Percentiles rank a stretch among this genome's conserved stretches.
These are phyloP conservation scores for Starmera amethionina DNA, from an alignment of 805 yeast species.

Conservation along the genomic window DNA sequence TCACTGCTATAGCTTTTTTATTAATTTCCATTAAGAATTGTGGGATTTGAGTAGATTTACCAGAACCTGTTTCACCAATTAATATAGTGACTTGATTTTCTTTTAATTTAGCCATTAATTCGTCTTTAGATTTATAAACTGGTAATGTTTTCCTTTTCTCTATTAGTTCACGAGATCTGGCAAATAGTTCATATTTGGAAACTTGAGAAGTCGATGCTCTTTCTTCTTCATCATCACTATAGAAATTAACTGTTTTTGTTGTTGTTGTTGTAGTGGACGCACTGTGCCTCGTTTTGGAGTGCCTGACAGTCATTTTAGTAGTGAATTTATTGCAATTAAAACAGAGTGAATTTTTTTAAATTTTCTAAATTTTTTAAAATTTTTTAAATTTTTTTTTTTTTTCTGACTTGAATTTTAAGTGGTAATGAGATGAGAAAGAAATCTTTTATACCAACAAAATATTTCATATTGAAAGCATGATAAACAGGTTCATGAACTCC, in stretches of 20 bases:
- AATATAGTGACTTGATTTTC: conserved; percentile 63
- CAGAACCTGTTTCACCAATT: conserved; percentile 97
- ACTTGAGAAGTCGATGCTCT: conserved; percentile 5
- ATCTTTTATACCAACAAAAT: too few relatives aligned
- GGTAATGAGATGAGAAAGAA: too few relatives aligned
- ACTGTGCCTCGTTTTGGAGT: too few relatives aligned
- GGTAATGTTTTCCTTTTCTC: conserved; percentile 55
- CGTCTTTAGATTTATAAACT: conserved; percentile 60
- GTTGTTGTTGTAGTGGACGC: neutral
- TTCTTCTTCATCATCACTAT: conserved; percentile 27
- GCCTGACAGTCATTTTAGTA: too few relatives aligned
- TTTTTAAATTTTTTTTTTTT: conserved; percentile 9
- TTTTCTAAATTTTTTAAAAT: neutral
- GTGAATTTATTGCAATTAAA: too few relatives aligned
- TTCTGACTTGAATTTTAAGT: too few relatives aligned
- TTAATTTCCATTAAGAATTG: conserved; percentile 61
- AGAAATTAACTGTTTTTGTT: conserved; percentile 25
- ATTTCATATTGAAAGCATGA: too few relatives aligned
- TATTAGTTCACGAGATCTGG: conserved; percentile 33
- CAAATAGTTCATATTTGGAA: conserved; percentile 22
- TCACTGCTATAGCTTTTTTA: conserved; percentile 65
- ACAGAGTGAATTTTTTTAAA: neutral
- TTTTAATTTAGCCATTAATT: conserved; percentile 44
- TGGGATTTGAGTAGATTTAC: conserved; percentile 95
- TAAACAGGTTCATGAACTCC: neutral